Percentiles rank a stretch among this genome's conserved stretches.
Conservation (phyloP, 352 stramenopile genomes). For the Pythium monospermum region DNA sequence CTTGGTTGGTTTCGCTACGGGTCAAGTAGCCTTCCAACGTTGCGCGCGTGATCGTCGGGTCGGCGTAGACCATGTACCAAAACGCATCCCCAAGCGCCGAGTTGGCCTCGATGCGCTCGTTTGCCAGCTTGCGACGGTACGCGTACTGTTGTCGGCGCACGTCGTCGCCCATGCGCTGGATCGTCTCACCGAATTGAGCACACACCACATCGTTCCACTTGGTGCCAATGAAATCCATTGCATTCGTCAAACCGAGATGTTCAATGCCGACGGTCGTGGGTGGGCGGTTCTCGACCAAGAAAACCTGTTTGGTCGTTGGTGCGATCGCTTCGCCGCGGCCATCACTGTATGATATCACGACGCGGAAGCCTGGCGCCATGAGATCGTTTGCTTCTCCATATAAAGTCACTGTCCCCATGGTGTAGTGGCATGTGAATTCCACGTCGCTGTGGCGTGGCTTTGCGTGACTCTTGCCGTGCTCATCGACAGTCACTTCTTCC, state of each 20-base stretch:
- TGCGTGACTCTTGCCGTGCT: conserved; percentile 18
- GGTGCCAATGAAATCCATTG: no score
- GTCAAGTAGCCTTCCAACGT: conserved; percentile 27
- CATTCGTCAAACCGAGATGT: conserved; percentile 26
- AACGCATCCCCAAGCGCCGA: conserved; percentile 33
- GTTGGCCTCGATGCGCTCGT: conserved; percentile 21
- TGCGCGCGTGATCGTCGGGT: conserved; percentile 18
- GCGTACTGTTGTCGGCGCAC: conserved; percentile 11
- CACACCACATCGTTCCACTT: no score
- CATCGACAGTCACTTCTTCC: conserved; percentile 22
- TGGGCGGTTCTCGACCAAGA: conserved; percentile 26
- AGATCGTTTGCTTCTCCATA: no score
- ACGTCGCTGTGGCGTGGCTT: conserved; percentile 25
- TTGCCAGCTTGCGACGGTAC: conserved; percentile 26
- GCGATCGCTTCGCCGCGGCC: conserved; percentile 29
- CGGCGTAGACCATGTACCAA: conserved; percentile 49
- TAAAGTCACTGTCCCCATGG: no score
- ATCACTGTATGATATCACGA: conserved; percentile 37
- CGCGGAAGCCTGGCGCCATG: conserved; percentile 40
- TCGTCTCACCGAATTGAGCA: conserved; percentile 19
- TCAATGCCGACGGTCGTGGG: conserved; percentile 23
- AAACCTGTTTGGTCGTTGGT: conserved; percentile 26
- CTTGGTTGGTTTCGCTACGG: conserved; percentile 21
- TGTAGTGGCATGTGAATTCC: conserved; percentile 33
- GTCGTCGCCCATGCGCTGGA: conserved; percentile 18